Evolutionary conservation across 2,329 filamentous ascomycete genomes (phyloP).

Genomic region (Colletotrichum lindemuthianum): DNA sequence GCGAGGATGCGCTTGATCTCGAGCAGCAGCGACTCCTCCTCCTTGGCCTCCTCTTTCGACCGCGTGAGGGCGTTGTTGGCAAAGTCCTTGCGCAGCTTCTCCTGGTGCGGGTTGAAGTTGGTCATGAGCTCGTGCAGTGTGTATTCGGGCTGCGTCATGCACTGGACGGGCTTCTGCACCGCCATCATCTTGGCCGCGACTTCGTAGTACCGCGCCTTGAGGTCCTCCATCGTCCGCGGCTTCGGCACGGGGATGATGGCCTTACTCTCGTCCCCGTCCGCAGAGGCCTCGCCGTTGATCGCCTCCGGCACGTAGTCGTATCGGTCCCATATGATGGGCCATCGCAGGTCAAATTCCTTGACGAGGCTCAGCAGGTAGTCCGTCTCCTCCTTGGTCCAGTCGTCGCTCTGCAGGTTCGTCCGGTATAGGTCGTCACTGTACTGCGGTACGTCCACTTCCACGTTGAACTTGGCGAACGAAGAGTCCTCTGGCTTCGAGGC

Average conservation of each 20-base stretch:
- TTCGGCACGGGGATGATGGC: slow-evolving; percentile 64
- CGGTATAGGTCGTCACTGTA: slow-evolving; percentile 92
- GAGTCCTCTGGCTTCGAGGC: slow-evolving; percentile 61
- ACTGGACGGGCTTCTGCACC: slow-evolving; percentile 80
- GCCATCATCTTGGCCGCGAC: slow-evolving; percentile 86
- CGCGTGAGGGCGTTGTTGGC: slow-evolving; percentile 82
- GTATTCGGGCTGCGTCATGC: slow-evolving; percentile 89
- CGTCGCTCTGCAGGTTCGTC: slow-evolving; percentile 73
- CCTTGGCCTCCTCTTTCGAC: slow-evolving; percentile 86
- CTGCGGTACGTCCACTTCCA: slow-evolving; percentile 78
- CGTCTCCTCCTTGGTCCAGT: slow-evolving; percentile 94
- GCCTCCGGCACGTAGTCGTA: slow-evolving; percentile 76
- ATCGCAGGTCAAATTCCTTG: slow-evolving; percentile 84
- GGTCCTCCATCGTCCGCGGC: slow-evolving; percentile 81
- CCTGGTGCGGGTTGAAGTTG: slow-evolving; percentile 84
- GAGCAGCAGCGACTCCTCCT: slow-evolving; percentile 88
- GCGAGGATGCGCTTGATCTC: slow-evolving; percentile 93
- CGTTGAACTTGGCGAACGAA: slow-evolving; percentile 86
- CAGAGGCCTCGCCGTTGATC: slow-evolving; percentile 56
- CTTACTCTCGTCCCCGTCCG: slow-evolving; percentile 58
- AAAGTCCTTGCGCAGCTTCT: slow-evolving; percentile 84
- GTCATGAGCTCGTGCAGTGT: slow-evolving; percentile 84
- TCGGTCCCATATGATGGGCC: slow-evolving; percentile 91
- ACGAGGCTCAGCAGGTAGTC: slow-evolving; percentile 85
- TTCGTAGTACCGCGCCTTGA: slow-evolving; percentile 92